Conservation (phyloP, 2,329 filamentous ascomycete species). For the Thielaviopsis musarum region DNA sequence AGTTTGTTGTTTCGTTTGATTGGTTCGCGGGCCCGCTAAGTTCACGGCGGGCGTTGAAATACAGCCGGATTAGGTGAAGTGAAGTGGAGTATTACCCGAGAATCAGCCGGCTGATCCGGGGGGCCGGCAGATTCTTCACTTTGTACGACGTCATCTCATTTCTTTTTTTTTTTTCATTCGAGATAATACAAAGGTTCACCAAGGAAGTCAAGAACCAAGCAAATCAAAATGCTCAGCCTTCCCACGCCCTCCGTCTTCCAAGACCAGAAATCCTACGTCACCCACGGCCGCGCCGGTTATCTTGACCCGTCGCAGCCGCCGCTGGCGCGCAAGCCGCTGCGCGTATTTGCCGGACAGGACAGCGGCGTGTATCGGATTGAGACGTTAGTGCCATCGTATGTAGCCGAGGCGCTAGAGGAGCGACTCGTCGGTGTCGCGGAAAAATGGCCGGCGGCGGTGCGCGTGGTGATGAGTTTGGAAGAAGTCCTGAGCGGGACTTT, state of each 20-base stretch:
- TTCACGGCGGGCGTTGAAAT: background rate
- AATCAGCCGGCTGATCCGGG: background rate
- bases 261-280: slow-evolving; percentile 55
- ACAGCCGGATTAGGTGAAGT: background rate
- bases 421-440: slow-evolving; percentile 26
- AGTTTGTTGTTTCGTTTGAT: background rate
- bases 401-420: slow-evolving; percentile 35
- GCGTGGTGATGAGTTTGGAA: slow-evolving; percentile 54
- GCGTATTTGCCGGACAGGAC: slow-evolving; percentile 46
- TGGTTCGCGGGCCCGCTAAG: background rate
- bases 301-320: slow-evolving; percentile 56
- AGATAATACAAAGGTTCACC: background rate
- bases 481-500: slow-evolving; percentile 60
- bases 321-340: slow-evolving; percentile 53
- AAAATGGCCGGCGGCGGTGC: slow-evolving; percentile 36
- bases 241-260: slow-evolving; percentile 31
- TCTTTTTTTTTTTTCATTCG: background rate
- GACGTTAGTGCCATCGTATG: slow-evolving; percentile 51
- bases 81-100: background rate
- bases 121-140: background rate
- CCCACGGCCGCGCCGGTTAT: slow-evolving; percentile 50
- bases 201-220: background rate
- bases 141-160: background rate
- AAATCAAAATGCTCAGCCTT: slow-evolving; percentile 32
- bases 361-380: slow-evolving; percentile 58